Base-by-base conservation (phyloP, 78 protist genomes). In the Polysphondylium violaceum region DNA sequence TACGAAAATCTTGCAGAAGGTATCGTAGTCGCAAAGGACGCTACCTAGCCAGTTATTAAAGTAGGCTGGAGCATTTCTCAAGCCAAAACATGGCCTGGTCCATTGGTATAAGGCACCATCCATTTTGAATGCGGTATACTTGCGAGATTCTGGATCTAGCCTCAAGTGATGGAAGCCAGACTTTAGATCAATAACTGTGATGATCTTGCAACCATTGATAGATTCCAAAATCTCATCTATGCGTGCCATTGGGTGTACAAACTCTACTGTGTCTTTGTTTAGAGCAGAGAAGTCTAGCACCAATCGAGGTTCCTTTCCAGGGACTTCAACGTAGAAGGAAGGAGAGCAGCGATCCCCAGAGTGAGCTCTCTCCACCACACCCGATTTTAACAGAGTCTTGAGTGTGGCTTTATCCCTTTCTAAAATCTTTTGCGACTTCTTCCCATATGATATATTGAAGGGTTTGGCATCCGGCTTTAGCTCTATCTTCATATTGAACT, bases 51-150 rank as follows among this genome's bases (percentile, higher is more conserved):
- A 68, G 7, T 19, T 36, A 9, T 68, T 68, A 2, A 68, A 68
- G 6, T 43, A 38, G 0, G 75, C 75, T n/a, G 75, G 75, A 2
- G 75, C 17, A 9, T 68, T 68, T 27, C 43, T 68, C 14, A 68
- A 68, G 3, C 75, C 75, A 44, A 68, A 68, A 0, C 29, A 3
- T 0, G 55, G n/a, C 17, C 75, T 12, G 16, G n/a, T 65, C 1
- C 31, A 65, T 2, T 38, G 41, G 2, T 65, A 65, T 5, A 38
- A 38, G 2, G 16, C 31, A 38, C 31, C 31, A 3, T 50, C 73
- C 16, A 38, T 5, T 38, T 35, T 38, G 19, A 65, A 65, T 17
- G 71, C 17, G 0, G 71, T 63, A 16, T 17, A 63, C n/a, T 63
- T 0, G 0, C 43, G 3, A 63, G 50, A 35, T 17, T 63, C 11